Base-by-base conservation (phyloP, 371 early-diverging fungal species). In the Apophysomyces variabilis region DNA sequence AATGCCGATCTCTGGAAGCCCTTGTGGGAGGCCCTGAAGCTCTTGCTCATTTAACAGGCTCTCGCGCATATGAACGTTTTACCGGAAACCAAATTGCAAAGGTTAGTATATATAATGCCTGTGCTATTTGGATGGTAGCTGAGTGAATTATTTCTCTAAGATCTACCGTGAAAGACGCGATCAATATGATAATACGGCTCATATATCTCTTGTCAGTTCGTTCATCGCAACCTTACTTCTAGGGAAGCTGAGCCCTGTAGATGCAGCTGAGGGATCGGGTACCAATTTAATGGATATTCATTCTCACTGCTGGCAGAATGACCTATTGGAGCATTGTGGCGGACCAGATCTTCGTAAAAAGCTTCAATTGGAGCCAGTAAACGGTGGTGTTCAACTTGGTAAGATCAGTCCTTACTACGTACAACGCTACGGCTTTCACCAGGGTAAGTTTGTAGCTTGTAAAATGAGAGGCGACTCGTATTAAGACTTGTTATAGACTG, bases 231-330 rank as follows among this genome's bases (percentile, higher is more conserved):
- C 89, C 4, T 61, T 95, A n/a, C 72, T 95, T 7, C 58, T 87
- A 4, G 92, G 91, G 1, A 32, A 73, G 0, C 77, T 83, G 35
- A 85, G 86, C 0, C 85, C 89, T 16, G 87, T 93, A 8, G 95
- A 95, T 71, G 77, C 82, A 3, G 82, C 89, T 5, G 95, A 95
- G 70, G 95, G 88, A 0, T 89, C 91, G 12, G 95, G 95, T 1
- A 95, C 92, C 80, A 95, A 95, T 66, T 68, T 93, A 59, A 77
- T 93, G 71, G 80, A 95, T 63, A 83, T 93, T n/a, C 65, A 79
- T 5, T 72, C 78, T 14, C 79, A 82, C 18, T 63, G 66, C 26
- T 92, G 92, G 92, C 82, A 86, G 14, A 64, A 76, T 0, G 39
- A 44, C 1, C 50, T 85, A 8, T 61, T 88, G 3, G 38, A 71